Conservation (phyloP, 306 rosid species). For the Pyrus betulifolia region DNA sequence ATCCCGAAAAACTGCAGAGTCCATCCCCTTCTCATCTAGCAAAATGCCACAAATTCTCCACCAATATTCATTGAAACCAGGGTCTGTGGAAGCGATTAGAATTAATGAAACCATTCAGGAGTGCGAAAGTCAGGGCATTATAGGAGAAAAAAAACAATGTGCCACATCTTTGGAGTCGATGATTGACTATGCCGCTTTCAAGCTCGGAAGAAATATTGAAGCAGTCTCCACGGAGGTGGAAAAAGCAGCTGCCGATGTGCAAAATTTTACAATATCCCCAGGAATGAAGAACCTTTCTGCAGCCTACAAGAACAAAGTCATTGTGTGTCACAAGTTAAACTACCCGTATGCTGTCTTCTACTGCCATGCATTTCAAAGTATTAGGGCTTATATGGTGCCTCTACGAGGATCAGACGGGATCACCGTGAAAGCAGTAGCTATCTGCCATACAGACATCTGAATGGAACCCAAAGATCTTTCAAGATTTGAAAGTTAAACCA, state of each 20-base stretch:
- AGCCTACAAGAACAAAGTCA: slow-evolving; percentile 13
- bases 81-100: slow-evolving; percentile 27
- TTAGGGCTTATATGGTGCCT: slow-evolving; percentile 37
- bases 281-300: slow-evolving; percentile 27
- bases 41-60: slow-evolving; percentile 26
- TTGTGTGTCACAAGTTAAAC: slow-evolving; percentile 57
- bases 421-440: slow-evolving; percentile 45
- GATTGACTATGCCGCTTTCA: slow-evolving; percentile 56
- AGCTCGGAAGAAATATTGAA: slow-evolving; percentile 37
- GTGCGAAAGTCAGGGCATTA: slow-evolving; percentile 29
- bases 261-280: slow-evolving; percentile 21
- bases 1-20: slow-evolving; percentile 26
- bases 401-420: slow-evolving; percentile 41
- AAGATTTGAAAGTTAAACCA: slow-evolving; percentile 57
- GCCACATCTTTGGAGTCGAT: slow-evolving; percentile 73
- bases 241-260: slow-evolving; percentile 17
- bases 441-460: slow-evolving; percentile 53
- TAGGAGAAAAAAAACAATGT: slow-evolving; percentile 56
- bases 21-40: slow-evolving; percentile 50
- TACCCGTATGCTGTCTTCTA: slow-evolving; percentile 64
- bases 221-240: slow-evolving; percentile 47
- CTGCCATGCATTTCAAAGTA: slow-evolving; percentile 40
- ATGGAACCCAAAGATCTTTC: slow-evolving; percentile 76
- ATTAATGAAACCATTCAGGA: slow-evolving; percentile 36
- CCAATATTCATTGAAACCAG: slow-evolving; percentile 25